Conservation (phyloP, 768 basidiomycete genomes). For the Clavulina sp. region DNA sequence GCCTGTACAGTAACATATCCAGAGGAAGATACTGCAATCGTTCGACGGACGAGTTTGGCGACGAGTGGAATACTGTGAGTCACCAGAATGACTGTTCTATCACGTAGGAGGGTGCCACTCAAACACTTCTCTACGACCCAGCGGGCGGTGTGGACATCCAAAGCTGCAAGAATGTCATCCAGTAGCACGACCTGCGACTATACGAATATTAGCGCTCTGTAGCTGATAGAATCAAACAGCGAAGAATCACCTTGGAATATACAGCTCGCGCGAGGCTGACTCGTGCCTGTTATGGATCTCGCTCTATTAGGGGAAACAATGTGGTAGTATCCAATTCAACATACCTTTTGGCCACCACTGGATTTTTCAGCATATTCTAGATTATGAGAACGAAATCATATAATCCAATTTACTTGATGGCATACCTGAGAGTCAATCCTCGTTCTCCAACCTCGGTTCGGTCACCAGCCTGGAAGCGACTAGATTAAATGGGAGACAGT, state of each 20-base stretch:
- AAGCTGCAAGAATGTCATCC: constrained; percentile 53
- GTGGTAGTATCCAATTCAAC: neutral
- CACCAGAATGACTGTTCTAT: constrained; percentile 21
- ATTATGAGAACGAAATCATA: neutral
- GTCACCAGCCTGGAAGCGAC: constrained; percentile 41
- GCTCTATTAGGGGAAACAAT: neutral
- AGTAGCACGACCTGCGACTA: constrained; percentile 38
- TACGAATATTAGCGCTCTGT: too few relatives aligned
- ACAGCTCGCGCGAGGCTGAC: constrained; percentile 41
- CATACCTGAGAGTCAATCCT: constrained; percentile 37
- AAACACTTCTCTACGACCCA: constrained; percentile 28
- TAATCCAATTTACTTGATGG: neutral
- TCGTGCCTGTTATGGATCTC: constrained; percentile 19
- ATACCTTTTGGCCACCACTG: constrained; percentile 38
- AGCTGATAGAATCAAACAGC: too few relatives aligned
- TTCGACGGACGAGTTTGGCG: too few relatives aligned
- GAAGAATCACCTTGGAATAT: constrained; percentile 27
- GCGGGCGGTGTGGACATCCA: constrained; percentile 38
- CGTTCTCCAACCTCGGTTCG: constrained; percentile 54
- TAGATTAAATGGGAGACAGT: too few relatives aligned
- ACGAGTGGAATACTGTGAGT: too few relatives aligned
- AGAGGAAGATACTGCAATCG: too few relatives aligned
- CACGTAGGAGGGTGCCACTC: constrained; percentile 18
- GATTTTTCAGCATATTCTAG: too few relatives aligned
- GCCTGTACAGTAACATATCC: too few relatives aligned